Base-by-base conservation (phyloP, 768 basidiomycete genomes). In the Suillus clintonianus region DNA sequence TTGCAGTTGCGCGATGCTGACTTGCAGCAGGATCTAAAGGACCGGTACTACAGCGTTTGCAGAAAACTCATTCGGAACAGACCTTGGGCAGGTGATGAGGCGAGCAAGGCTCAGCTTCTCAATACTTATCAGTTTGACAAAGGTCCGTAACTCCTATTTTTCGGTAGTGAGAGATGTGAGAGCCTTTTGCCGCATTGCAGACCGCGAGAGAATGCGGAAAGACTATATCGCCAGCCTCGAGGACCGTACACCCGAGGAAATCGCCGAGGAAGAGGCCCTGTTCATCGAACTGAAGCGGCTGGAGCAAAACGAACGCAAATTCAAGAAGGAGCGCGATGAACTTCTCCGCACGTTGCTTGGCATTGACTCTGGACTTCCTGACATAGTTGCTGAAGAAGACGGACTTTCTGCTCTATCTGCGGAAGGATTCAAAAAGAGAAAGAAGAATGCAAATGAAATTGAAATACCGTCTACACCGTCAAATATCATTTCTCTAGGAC, bases 241-340 rank as follows among this genome's bases (percentile, higher is more conserved):
- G 77, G 87, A 85, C 62, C 89, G 97, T n/a, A 91, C 94, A 0
- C 84, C 89, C 5, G 88, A 91, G 56, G 94, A 98, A 77, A 89
- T 97, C 50, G 90, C 89, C 19, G 96, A 99, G 74, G 97, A 99
- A 81, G 96, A 98, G 70, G 91, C 94, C 9, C 82, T 99, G 4
- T 98, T 92, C 77, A 79, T 98, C 65, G 95, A 98, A 75, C 85
- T 97, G 57, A 95, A 96, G 72, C 88, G 94, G n/a, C 83, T 99
- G 57, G 96, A 98, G 73, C 97, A 98, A 77, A 93, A 84, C 64
- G 95, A 97, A 73, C 85, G 90, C 37, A 84, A 84, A 60, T 98
- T 95, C 81, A 91, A 90, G 77, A 87, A 86, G 67, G 95, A 97
- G 22, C 82, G 95, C 19, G 94, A 97, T 62, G 92, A 94, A 50